phyloP scores from a whole-genome alignment of 257 asterid genomes.

The Solanum etuberosum region DNA sequence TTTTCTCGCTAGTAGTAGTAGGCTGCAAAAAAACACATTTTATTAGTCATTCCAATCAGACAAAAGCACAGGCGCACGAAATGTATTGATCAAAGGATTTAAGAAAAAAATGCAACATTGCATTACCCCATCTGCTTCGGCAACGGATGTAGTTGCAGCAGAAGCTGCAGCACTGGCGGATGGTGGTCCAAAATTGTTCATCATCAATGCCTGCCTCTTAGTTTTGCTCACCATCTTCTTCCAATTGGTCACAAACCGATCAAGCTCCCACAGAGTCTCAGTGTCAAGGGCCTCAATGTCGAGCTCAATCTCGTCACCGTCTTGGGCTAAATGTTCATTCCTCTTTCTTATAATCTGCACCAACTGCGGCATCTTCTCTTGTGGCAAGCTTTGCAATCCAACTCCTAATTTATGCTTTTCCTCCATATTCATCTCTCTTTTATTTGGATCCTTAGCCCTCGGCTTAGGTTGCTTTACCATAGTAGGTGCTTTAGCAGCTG shows the following conservation, averaged over 20 bases:
- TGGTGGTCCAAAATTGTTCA: slow-evolving; percentile 26
- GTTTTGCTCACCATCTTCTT: slow-evolving; percentile 90
- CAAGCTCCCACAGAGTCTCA: slow-evolving; percentile 95
- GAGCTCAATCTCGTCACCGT: slow-evolving; percentile 96
- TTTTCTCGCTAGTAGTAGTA: slow-evolving; percentile 37
- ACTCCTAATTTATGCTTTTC: slow-evolving; percentile 91
- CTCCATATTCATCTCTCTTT: slow-evolving; percentile 88
- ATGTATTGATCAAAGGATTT: not conserved
- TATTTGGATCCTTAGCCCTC: slow-evolving; percentile 72
- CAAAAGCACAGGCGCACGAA: no score
- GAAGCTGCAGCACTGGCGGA: slow-evolving; percentile 23
- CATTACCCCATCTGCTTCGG: slow-evolving; percentile 54
- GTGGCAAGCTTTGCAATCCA: slow-evolving; percentile 88
- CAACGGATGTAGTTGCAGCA: slow-evolving; percentile 16
- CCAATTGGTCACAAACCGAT: slow-evolving; percentile 93
- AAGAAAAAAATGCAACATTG: not conserved
- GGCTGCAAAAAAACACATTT: slow-evolving; percentile 22
- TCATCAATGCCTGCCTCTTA: slow-evolving; percentile 71
- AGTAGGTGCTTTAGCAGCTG: slow-evolving; percentile 11
- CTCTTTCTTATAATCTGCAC: slow-evolving; percentile 79
- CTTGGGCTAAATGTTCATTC: slow-evolving; percentile 78
- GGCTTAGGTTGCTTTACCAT: slow-evolving; percentile 74
- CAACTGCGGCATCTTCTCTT: slow-evolving; percentile 93
- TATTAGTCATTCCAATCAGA: not conserved
- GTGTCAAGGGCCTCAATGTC: slow-evolving; percentile 93